Conservation (phyloP, 2,329 filamentous ascomycete genomes). For the Graphilbum fragrans region DNA sequence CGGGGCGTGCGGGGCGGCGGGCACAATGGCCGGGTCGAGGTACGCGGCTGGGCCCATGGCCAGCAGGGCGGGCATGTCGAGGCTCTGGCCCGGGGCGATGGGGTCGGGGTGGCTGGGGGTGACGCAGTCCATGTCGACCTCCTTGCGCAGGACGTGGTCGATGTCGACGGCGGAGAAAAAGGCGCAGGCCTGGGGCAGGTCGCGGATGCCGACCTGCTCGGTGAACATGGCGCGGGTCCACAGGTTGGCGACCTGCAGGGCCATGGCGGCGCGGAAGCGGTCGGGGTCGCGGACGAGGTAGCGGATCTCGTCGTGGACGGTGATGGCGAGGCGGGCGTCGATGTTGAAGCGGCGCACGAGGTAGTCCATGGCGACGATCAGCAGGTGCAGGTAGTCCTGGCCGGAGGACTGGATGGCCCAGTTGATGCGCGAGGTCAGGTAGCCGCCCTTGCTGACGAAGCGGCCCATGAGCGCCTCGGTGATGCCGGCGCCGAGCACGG, state of each 20-base stretch:
- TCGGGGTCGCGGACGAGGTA: slow-evolving; percentile 81
- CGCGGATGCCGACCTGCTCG: slow-evolving; percentile 91
- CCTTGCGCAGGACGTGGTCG: slow-evolving; percentile 89
- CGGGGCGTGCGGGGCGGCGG: slow-evolving; percentile 39
- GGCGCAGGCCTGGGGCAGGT: slow-evolving; percentile 85
- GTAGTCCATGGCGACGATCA: slow-evolving; percentile 93
- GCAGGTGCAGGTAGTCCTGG: slow-evolving; percentile 89
- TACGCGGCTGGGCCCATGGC: slow-evolving; percentile 55
- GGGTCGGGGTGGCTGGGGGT: slow-evolving; percentile 72
- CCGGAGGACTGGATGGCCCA: slow-evolving; percentile 98
- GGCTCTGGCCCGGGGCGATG: slow-evolving; percentile 74
- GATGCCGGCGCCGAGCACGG: slow-evolving; percentile 86
- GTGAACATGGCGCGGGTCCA: slow-evolving; percentile 98
- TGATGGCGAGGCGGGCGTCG: slow-evolving; percentile 75
- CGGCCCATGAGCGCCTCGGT: slow-evolving; percentile 87
- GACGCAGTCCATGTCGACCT: slow-evolving; percentile 95
- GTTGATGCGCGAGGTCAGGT: slow-evolving; percentile 93
- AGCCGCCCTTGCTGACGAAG: slow-evolving; percentile 78
- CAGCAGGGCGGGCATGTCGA: slow-evolving; percentile 73
- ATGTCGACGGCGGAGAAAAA: slow-evolving; percentile 96
- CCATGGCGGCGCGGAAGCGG: slow-evolving; percentile 82
- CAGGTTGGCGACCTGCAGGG: slow-evolving; percentile 83
- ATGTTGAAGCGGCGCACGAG: slow-evolving; percentile 77
- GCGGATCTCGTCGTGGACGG: slow-evolving; percentile 94
- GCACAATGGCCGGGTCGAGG: slow-evolving; percentile 53